Evolutionary conservation across 768 basidiomycete species (phyloP).

Genomic region (Russula olivacea): DNA sequence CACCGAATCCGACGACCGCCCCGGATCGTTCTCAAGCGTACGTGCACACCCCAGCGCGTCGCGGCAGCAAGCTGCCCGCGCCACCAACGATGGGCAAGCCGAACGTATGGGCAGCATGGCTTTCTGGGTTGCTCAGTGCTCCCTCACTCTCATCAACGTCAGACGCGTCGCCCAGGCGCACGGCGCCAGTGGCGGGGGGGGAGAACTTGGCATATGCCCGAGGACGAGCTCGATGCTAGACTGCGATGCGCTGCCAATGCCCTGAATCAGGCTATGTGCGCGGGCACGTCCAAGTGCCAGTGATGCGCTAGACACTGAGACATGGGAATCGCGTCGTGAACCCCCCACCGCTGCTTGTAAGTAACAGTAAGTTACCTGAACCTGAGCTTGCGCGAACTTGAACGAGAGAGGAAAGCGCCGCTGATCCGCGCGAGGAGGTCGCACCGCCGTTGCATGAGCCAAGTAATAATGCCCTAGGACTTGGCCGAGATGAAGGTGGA

Average conservation of each 20-base stretch:
- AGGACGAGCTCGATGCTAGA: conserved; percentile 55
- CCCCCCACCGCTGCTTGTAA: conserved; percentile 18
- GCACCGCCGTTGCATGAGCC: conserved; percentile 39
- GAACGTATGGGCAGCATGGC: conserved; percentile 76
- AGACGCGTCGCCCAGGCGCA: conserved; percentile 27
- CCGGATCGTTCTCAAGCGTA: conserved; percentile 6
- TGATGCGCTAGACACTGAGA: conserved; percentile 24
- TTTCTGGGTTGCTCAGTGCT: conserved; percentile 50
- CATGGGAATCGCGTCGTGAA: conserved; percentile 30
- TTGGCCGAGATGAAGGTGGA: conserved; percentile 36
- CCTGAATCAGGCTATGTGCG: conserved; percentile 62
- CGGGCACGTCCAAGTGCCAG: conserved; percentile 44
- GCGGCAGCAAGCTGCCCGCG: too few relatives aligned
- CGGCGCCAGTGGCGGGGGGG: background rate
- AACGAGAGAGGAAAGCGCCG: conserved; percentile 22
- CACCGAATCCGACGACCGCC: conserved; percentile 2
- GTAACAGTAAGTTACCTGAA: too few relatives aligned
- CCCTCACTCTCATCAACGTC: conserved; percentile 43
- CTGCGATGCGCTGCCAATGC: conserved; percentile 53
- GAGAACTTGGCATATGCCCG: conserved; percentile 25
- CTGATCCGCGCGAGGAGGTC: conserved; percentile 44
- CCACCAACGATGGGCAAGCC: conserved; percentile 44
- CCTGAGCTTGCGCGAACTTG: conserved; percentile 21
- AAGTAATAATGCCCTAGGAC: conserved; percentile 45
- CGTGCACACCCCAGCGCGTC: conserved; percentile 4